phyloP scores from a whole-genome alignment of 1,284 basidiomycete species.

The Ustilago sp. region DNA sequence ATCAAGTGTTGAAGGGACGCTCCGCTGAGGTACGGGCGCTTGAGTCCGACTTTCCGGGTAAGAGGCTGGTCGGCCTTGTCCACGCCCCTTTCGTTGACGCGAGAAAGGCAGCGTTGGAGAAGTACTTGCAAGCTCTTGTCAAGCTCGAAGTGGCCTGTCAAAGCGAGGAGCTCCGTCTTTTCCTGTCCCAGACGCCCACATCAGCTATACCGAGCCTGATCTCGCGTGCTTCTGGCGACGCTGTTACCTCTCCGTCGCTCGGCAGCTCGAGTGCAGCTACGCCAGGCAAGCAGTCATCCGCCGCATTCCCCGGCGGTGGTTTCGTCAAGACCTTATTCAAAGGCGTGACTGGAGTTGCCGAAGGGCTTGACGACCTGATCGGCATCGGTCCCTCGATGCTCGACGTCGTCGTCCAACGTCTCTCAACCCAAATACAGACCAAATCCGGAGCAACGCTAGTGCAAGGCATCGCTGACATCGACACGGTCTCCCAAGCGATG shows the following conservation, averaged over 20 bases:
- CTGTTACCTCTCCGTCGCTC: slow-evolving; percentile 3
- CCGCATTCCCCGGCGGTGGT: slow-evolving; percentile 33
- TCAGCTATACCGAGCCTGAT: slow-evolving; percentile 16
- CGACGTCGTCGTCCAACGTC: slow-evolving; percentile 52
- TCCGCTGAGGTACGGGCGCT: slow-evolving; percentile 47
- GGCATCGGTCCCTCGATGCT: slow-evolving; percentile 61
- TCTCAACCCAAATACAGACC: slow-evolving; percentile 59
- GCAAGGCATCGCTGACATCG: slow-evolving; percentile 49
- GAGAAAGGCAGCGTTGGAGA: slow-evolving; percentile 82
- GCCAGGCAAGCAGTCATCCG: slow-evolving; percentile 14
- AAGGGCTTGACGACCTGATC: slow-evolving; percentile 59
- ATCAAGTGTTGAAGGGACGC: slow-evolving; percentile 81
- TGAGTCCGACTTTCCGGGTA: slow-evolving; percentile 58
- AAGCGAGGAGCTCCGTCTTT: slow-evolving; percentile 82
- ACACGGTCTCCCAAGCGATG: slow-evolving; percentile 56
- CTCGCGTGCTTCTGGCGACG: slow-evolving; percentile 8
- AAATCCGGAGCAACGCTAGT: slow-evolving; percentile 30
- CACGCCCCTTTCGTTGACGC: slow-evolving; percentile 75
- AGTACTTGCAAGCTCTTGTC: slow-evolving; percentile 80
- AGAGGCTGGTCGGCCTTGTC: slow-evolving; percentile 51
- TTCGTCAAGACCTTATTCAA: slow-evolving; percentile 55
- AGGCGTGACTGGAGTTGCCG: slow-evolving; percentile 56
- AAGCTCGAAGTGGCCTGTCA: slow-evolving; percentile 70
- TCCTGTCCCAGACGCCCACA: slow-evolving; percentile 75
- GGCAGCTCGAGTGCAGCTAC: slow-evolving; percentile 6